A percentile compares a stretch with the other conserved stretches of the same genome.
phyloP scores from a whole-genome alignment of 179 eudicot genomes.

The Drosera spatulata region DNA sequence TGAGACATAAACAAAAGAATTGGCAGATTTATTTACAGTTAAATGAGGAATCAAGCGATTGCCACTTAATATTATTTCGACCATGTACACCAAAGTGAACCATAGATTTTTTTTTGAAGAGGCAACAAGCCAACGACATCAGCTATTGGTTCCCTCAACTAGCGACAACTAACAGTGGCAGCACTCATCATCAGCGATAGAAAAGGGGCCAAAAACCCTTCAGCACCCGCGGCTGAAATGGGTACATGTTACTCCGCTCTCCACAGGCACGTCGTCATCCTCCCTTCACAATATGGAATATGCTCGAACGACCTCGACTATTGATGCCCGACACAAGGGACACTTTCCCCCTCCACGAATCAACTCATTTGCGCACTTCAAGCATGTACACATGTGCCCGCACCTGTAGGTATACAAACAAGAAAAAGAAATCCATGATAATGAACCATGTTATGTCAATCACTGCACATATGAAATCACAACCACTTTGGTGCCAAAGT shows the following conservation, averaged over 20 bases:
- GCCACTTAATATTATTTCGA: conserved; percentile 14
- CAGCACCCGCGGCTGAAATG: conserved; percentile 5
- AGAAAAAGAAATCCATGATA: background rate
- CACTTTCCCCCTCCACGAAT: conserved; percentile 91
- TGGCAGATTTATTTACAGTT: conserved; percentile 23
- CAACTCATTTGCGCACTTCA: conserved; percentile 87
- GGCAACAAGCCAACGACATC: conserved; percentile 5
- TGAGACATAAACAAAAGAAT: conserved; percentile 10
- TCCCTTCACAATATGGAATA: conserved; percentile 78
- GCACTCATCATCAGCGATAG: background rate
- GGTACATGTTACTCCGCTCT: conserved; percentile 7
- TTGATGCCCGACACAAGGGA: conserved; percentile 95
- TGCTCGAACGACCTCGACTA: conserved; percentile 87
- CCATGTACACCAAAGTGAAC: conserved; percentile 25
- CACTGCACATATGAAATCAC: background rate
- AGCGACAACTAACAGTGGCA: too few relatives aligned
- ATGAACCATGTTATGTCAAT: background rate
- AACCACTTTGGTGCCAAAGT: too few relatives aligned
- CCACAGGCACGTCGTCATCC: background rate
- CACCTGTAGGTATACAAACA: conserved; percentile 41
- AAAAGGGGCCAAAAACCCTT: conserved; percentile 4
- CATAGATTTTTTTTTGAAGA: conserved; percentile 17
- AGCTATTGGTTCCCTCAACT: too few relatives aligned
- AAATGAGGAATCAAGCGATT: conserved; percentile 24
- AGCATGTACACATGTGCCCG: conserved; percentile 98